Conservation (phyloP, 78 protist genomes). For the Dictyostelium brefeldianum region DNA sequence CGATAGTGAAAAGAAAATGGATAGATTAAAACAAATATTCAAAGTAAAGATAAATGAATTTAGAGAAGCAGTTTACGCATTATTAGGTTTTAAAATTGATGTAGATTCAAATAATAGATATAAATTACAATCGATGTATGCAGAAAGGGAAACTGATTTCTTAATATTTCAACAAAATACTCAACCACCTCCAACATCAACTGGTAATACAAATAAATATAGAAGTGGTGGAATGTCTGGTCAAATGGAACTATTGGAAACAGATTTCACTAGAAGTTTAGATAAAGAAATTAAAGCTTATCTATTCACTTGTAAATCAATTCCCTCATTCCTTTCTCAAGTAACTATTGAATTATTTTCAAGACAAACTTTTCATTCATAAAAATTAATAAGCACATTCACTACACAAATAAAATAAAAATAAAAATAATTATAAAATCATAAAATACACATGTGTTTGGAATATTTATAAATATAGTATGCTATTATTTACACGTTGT, state of each 20-base stretch:
- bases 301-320: slow-evolving; percentile 65
- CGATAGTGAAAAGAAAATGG: slow-evolving; percentile 66
- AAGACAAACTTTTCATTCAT: slow-evolving; percentile 62
- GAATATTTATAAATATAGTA: too few species aligned
- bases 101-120: slow-evolving; percentile 48
- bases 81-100: slow-evolving; percentile 65
- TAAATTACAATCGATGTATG: slow-evolving; percentile 64
- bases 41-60: slow-evolving; percentile 70
- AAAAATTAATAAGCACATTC: neutral
- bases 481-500: too few species aligned
- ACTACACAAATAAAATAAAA: too few species aligned
- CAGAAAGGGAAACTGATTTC: slow-evolving; percentile 65
- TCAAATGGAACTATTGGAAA: slow-evolving; percentile 71
- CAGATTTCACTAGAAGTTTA: slow-evolving; percentile 49
- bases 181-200: too few species aligned
- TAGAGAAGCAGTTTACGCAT: slow-evolving; percentile 67
- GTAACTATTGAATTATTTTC: slow-evolving; percentile 40
- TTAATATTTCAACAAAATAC: slow-evolving; percentile 47
- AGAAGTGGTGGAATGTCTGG: neutral
- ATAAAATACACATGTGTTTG: too few species aligned
- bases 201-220: neutral
- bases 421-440: too few species aligned
- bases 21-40: slow-evolving; percentile 36
- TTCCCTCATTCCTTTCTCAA: slow-evolving; percentile 76
- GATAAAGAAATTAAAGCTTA: slow-evolving; percentile 71